Evolutionary conservation across 2,329 filamentous ascomycete species (phyloP).

Genomic region (Hymenoscyphus salicellus): DNA sequence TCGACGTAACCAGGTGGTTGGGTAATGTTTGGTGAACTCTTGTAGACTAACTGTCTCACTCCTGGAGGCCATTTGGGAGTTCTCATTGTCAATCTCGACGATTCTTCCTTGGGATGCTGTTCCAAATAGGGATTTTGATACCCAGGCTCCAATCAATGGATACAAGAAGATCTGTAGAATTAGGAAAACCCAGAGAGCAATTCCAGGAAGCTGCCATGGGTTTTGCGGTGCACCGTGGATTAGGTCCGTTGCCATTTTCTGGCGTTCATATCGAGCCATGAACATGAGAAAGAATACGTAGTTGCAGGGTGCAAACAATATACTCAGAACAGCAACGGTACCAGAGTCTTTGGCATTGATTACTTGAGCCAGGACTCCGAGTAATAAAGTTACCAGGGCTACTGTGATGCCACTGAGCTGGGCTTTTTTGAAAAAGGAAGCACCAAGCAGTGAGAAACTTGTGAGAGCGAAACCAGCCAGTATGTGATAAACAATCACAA

Average conservation of each 20-base stretch:
- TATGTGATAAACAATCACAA: slow-evolving; percentile 73
- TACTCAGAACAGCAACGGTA: slow-evolving; percentile 64
- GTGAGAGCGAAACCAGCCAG: slow-evolving; percentile 73
- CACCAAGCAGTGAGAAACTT: slow-evolving; percentile 77
- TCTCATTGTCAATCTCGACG: slow-evolving; percentile 40
- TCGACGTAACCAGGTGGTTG: slow-evolving; percentile 59
- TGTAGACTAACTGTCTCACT: slow-evolving; percentile 63
- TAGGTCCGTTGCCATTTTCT: slow-evolving; percentile 59
- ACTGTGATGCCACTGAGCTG: slow-evolving; percentile 83
- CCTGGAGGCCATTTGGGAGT: neutral
- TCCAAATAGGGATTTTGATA: slow-evolving; percentile 74
- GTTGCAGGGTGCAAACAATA: slow-evolving; percentile 84
- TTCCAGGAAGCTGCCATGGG: slow-evolving; percentile 67
- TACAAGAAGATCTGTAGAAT: slow-evolving; percentile 76
- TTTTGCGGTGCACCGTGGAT: slow-evolving; percentile 59
- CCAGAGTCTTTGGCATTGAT: slow-evolving; percentile 57
- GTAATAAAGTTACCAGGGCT: slow-evolving; percentile 67
- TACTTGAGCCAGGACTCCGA: slow-evolving; percentile 81
- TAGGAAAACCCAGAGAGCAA: slow-evolving; percentile 74
- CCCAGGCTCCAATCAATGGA: slow-evolving; percentile 68
- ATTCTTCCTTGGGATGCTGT: slow-evolving; percentile 64
- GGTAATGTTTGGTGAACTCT: slow-evolving; percentile 75
- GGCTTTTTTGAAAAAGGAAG: slow-evolving; percentile 79
- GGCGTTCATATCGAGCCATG: slow-evolving; percentile 72
- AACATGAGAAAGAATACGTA: slow-evolving; percentile 78